Conservation (phyloP, 1,284 basidiomycete genomes). For the Wallemia hederae region DNA sequence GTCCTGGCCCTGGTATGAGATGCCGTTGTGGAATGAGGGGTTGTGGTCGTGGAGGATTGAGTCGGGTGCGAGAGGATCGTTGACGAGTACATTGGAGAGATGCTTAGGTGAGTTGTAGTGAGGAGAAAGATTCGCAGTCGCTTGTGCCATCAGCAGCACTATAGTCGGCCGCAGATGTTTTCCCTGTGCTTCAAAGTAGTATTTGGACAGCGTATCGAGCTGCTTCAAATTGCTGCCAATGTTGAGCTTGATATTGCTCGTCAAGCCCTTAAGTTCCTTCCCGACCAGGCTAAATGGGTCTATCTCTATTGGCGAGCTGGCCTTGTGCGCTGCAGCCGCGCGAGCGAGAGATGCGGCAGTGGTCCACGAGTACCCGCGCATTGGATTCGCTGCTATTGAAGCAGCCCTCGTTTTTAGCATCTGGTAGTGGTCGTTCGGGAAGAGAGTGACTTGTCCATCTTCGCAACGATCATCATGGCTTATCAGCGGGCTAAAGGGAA, state of each 20-base stretch:
- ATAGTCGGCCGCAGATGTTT: conserved; percentile 77
- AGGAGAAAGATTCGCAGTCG: conserved; percentile 50
- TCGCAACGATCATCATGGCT: not conserved
- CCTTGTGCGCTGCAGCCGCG: not conserved
- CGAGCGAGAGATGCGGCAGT: not conserved
- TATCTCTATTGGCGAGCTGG: conserved; percentile 2
- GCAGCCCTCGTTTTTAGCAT: not conserved
- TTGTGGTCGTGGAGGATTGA: conserved; percentile 64
- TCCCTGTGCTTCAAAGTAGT: conserved; percentile 55
- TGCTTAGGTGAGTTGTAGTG: conserved; percentile 18
- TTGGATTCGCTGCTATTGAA: not conserved
- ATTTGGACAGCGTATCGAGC: conserved; percentile 62
- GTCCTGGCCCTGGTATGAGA: conserved; percentile 14
- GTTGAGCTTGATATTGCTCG: conserved; percentile 42
- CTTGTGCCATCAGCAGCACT: conserved; percentile 65
- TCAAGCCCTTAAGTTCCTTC: conserved; percentile 41
- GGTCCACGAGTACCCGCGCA: not conserved
- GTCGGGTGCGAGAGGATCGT: conserved; percentile 36
- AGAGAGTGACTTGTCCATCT: too few relatives aligned
- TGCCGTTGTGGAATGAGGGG: conserved; percentile 39
- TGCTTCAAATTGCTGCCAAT: conserved; percentile 68
- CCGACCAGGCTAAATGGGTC: conserved; percentile 42
- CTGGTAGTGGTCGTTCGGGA: too few relatives aligned
- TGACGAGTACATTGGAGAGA: conserved; percentile 20
- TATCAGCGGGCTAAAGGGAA: not conserved